Conservation (phyloP, 2,329 filamentous ascomycete genomes). For the Hysterium pulicare region DNA sequence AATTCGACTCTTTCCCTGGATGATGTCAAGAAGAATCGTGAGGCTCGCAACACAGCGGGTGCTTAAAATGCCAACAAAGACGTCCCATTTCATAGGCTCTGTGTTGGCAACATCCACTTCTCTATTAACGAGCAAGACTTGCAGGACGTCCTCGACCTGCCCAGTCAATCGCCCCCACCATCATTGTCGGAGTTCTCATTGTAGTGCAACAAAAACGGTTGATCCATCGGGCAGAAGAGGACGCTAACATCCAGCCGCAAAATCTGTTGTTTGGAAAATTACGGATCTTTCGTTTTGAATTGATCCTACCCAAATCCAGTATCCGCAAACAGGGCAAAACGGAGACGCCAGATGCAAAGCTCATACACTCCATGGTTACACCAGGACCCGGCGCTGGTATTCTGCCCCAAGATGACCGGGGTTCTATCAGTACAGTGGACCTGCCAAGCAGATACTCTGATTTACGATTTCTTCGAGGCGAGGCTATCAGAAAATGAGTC, state of each 20-base stretch:
- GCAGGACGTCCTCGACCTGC: constrained; percentile 94
- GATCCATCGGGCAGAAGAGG: constrained; percentile 96
- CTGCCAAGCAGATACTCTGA: constrained; percentile 98
- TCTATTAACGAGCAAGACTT: constrained; percentile 96
- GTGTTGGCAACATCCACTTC: constrained; percentile 99
- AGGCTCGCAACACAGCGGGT: constrained; percentile 77
- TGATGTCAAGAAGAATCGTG: constrained; percentile 99
- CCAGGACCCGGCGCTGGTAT: too few species aligned
- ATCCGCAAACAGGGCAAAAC: too few species aligned
- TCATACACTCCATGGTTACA: too few species aligned
- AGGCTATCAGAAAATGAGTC: too few species aligned
- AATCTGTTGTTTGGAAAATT: constrained; percentile 99
- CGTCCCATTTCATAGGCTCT: constrained; percentile 94
- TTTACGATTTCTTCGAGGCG: too few species aligned
- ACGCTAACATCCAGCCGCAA: constrained; percentile 87
- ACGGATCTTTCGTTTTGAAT: constrained; percentile 45
- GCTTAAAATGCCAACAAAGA: constrained; percentile 67
- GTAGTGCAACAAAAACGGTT: too few species aligned
- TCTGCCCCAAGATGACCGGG: constrained; percentile 95
- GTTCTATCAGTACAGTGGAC: constrained; percentile 85
- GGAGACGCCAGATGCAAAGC: too few species aligned
- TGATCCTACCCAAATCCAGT: not conserved
- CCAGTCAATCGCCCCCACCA: constrained; percentile 93
- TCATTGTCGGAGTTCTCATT: too few species aligned
- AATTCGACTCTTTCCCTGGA: too few species aligned